phyloP scores from a whole-genome alignment of 352 stramenopile species.

The Thraustochytrium sp. region DNA sequence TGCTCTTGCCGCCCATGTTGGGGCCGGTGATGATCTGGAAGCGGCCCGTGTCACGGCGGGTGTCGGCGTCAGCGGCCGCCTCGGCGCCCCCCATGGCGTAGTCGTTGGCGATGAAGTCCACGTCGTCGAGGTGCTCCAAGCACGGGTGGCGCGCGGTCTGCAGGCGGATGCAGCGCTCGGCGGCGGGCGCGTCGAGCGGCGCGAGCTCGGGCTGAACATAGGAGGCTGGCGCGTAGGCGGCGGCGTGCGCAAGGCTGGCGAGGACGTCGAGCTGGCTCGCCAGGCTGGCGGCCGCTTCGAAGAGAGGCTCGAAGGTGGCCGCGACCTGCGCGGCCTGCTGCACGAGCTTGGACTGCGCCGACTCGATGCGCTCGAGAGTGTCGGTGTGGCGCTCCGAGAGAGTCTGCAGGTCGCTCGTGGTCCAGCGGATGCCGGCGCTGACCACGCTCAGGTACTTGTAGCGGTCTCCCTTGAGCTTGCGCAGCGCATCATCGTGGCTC shows the following conservation, averaged over 20 bases:
- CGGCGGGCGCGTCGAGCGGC: constrained; percentile 51
- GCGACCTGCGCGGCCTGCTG: constrained; percentile 85
- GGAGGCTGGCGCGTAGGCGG: constrained; percentile 67
- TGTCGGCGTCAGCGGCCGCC: constrained; percentile 56
- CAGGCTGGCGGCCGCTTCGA: constrained; percentile 77
- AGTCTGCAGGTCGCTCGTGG: constrained; percentile 70
- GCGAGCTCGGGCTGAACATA: constrained; percentile 58
- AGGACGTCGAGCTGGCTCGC: constrained; percentile 91
- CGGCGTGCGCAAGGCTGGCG: constrained; percentile 83
- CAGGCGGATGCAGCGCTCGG: constrained; percentile 59
- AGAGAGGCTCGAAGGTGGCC: constrained; percentile 86
- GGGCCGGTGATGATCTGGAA: constrained; percentile 95
- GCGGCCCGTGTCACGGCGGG: too few species aligned
- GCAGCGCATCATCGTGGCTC: constrained; percentile 23
- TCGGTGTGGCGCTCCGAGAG: constrained; percentile 74
- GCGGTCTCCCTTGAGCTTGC: constrained; percentile 35
- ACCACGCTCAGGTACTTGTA: constrained; percentile 73
- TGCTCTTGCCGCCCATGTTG: constrained; percentile 98
- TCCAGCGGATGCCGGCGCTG: constrained; percentile 96
- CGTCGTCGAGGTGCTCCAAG: constrained; percentile 93
- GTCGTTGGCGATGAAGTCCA: constrained; percentile 97
- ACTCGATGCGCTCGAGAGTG: constrained; percentile 79
- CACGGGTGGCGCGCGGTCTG: constrained; percentile 88
- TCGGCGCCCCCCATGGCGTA: constrained; percentile 65
- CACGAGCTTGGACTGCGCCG: constrained; percentile 80